phyloP scores from a whole-genome alignment of 345 rosid species.

The Corchorus capsularis region DNA sequence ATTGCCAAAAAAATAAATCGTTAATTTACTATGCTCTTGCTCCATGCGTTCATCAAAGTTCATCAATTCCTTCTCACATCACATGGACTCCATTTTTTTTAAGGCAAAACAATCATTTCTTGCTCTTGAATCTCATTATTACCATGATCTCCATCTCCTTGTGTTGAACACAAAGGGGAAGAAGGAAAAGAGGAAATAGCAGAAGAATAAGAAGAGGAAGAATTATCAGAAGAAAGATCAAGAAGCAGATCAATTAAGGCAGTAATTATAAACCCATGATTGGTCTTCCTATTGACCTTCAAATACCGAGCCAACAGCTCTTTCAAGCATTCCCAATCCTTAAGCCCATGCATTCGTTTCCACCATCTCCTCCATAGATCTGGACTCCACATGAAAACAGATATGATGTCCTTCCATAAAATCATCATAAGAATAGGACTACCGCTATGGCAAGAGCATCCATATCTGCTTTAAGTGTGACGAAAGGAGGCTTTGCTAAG shows the following conservation, averaged over 20 bases:
- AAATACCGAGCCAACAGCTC: conserved; percentile 81
- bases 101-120: background rate
- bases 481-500: conserved; percentile 56
- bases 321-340: conserved; percentile 77
- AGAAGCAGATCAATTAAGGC: conserved; percentile 80
- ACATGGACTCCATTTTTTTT: too few species aligned
- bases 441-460: conserved; percentile 52
- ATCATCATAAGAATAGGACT: too few species aligned
- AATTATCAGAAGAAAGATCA: conserved; percentile 22
- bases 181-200: conserved; percentile 47
- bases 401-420: too few species aligned
- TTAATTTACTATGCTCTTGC: too few species aligned
- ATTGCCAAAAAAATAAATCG: too few species aligned
- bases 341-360: conserved; percentile 56
- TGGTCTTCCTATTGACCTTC: conserved; percentile 65
- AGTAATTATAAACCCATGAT: conserved; percentile 68
- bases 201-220: conserved; percentile 44
- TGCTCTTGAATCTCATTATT: conserved; percentile 15
- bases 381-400: too few species aligned
- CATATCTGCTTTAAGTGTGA: conserved; percentile 55
- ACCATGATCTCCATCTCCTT: background rate
- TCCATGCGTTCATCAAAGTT: too few species aligned
- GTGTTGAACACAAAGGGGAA: conserved; percentile 30
- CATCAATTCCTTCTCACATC: too few species aligned
- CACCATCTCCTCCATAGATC: conserved; percentile 94